Evolutionary conservation across 192 early-diverging fungal genomes (phyloP), one percentile per base, ranked within the genome.

Genomic region (Pilaira anomala): DNA sequence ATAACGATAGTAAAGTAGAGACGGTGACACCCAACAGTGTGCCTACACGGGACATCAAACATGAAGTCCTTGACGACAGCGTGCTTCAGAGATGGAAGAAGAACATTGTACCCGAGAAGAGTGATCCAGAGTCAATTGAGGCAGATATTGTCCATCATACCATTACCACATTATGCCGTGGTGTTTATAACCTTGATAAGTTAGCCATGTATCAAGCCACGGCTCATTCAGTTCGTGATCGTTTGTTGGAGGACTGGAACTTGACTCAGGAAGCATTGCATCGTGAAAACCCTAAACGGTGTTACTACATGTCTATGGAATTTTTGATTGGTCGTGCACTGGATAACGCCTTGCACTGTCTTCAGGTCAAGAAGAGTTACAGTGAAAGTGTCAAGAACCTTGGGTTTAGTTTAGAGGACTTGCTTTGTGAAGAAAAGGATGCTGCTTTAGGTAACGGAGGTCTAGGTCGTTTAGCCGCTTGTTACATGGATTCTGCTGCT

Each of bases 401-500:
- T 13, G 97, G 97, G 18, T 98, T 98, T 79, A 76, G 80, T 30
- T 76, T 98, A 64, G 97, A 98, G 72, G 95, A 98, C 65, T 72
- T 93, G 50, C 83, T 98, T 46, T 87, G 92, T 65, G 87, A 97
- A 77, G 97, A 98, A 78, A 83, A 85, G 60, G 96, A 98, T 71
- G 94, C 97, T 7, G 97, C 93, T 3, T 86, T 98, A 33, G 97
- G 97, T 40, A 98, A 98, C 71, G 97, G 97, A 65, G 97, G 97
- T 71, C 80, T 98, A 7, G 97, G 95, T 54, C 91, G 96, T 36
- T 80, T 98, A 55, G 97, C 97, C 1, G 97, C 97, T 44, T 98
- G 97, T 75, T 98, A 95, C 65, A 93, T 98, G 87, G 92, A 97
- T 76, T 96, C 95, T 30, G 72, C 98, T 72, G 94, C 97, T 29